Base-by-base conservation (phyloP, 2,329 filamentous ascomycete species). In the Tolypocladium amazonense region DNA sequence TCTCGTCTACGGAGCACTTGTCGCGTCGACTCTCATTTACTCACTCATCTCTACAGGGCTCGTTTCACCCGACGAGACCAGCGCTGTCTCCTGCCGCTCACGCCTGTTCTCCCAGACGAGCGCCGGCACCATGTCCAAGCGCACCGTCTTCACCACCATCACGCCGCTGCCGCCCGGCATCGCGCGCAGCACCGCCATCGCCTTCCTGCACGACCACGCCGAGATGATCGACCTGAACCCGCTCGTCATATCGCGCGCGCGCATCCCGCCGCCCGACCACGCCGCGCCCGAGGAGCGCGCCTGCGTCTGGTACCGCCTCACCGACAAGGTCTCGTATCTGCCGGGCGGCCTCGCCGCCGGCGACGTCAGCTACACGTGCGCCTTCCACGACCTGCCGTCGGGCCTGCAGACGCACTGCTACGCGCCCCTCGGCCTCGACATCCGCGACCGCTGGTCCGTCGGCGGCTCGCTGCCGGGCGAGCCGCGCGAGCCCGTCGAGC, bases 181-280 rank as follows among this genome's bases (percentile, higher is more conserved):
- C 64, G 79, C 84, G 56, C 84, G 90, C 59, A 80, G 88, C 65
- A 81, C 83, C n/a, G 89, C 90, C 50, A 71, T 95, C 63, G 79
- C 84, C 58, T 89, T 90, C 65, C 84, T 96, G 38, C 89, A 91
- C 72, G 81, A 88, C 72, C 90, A 95, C 74, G 72, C 81, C 56
- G 86, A 86, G 66, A 95, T 96, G 87, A 95, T 96, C 68, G 88
- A 93, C 69, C 78, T 96, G 60, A 96, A 95, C 72, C 91, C 91
- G 1, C 80, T 95, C 56, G 88, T 96, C 59, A 84, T 88, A 63
- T 85, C 88, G 62, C 83, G 89, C 60, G 81, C 86, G 65, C 79
- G 79, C 38, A 90, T 90, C 72, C 79, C 82, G 55, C 80, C 89
- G 2, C 90, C 90, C 0, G 68, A 79, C 30, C 81, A 86, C 68